Percentiles rank a stretch among this genome's conserved stretches.
Conservation (phyloP, 768 basidiomycete genomes). For the Strobilomyces confusus region DNA sequence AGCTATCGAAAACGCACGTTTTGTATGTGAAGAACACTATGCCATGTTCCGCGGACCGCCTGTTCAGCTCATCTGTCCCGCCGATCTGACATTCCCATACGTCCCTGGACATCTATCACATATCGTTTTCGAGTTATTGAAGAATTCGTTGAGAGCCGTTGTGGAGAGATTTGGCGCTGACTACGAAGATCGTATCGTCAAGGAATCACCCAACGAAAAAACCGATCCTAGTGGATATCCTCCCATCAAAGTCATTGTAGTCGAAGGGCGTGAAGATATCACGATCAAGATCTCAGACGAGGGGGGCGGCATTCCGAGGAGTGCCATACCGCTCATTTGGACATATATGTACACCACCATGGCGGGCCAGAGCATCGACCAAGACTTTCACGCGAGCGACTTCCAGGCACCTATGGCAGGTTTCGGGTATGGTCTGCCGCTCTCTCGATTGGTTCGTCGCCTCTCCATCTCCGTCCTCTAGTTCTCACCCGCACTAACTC, state of each 20-base stretch:
- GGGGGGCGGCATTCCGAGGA: conserved; percentile 84
- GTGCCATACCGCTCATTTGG: conserved; percentile 93
- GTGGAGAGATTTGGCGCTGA: conserved; percentile 90
- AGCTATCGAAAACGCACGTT: conserved; percentile 95
- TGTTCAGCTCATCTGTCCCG: conserved; percentile 93
- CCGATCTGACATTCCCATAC: conserved; percentile 83
- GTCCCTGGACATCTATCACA: conserved; percentile 96
- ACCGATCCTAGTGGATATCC: conserved; percentile 16
- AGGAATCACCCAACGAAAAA: conserved; percentile 7
- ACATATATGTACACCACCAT: conserved; percentile 97
- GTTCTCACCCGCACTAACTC: conserved; percentile 26
- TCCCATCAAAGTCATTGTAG: conserved; percentile 55
- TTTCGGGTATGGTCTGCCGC: conserved; percentile 90
- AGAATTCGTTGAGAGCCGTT: conserved; percentile 95
- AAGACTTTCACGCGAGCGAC: conserved; percentile 75
- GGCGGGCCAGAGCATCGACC: conserved; percentile 66
- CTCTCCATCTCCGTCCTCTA: conserved; percentile 61
- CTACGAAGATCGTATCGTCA: conserved; percentile 46
- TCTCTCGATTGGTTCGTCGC: conserved; percentile 77
- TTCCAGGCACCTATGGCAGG: conserved; percentile 99
- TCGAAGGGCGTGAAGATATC: conserved; percentile 96
- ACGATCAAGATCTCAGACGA: conserved; percentile 99
- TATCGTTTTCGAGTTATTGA: conserved; percentile 94
- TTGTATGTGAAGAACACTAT: conserved; percentile 93
- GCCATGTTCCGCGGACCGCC: conserved; percentile 95